phyloP scores from a whole-genome alignment of 2,329 filamentous ascomycete genomes.

The Neopestalotiopsis sp. region DNA sequence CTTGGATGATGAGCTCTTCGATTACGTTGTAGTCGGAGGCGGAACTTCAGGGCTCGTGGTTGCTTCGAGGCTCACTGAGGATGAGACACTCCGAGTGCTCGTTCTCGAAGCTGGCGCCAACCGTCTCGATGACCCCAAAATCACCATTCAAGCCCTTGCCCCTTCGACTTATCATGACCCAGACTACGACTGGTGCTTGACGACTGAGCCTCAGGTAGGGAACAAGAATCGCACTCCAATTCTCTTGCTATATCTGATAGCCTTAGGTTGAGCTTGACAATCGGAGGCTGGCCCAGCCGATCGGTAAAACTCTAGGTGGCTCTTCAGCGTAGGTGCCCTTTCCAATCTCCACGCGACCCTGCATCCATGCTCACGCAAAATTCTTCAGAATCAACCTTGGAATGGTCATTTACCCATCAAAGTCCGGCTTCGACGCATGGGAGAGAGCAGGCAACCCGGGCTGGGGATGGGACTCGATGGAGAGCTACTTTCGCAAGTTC shows the following conservation, averaged over 20 bases:
- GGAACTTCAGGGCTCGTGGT: constrained; percentile 28
- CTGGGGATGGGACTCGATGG: constrained; percentile 16
- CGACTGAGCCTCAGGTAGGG: constrained; percentile 17
- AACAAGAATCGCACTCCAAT: too few relatives aligned
- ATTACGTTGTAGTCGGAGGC: constrained; percentile 28
- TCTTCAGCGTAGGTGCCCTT: constrained; percentile 13
- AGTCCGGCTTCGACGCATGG: constrained; percentile 15
- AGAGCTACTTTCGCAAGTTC: constrained; percentile 17
- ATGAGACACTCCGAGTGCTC: constrained; percentile 17
- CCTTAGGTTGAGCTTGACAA: constrained; percentile 12
- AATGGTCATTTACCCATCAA: constrained; percentile 16
- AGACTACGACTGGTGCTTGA: constrained; percentile 20
- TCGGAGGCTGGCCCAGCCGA: constrained; percentile 5
- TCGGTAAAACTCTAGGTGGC: constrained; percentile 19
- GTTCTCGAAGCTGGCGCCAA: constrained; percentile 22
- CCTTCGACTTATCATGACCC: constrained; percentile 23
- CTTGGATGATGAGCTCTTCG: constrained; percentile 24
- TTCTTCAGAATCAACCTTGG: constrained; percentile 11
- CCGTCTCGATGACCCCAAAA: constrained; percentile 8
- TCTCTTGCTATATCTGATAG: neutral
- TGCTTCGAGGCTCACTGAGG: constrained; percentile 23
- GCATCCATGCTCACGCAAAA: neutral
- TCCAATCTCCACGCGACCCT: neutral
- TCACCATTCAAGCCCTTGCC: constrained; percentile 18
- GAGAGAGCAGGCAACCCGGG: constrained; percentile 17